Conservation (phyloP, 2,329 filamentous ascomycete genomes). For the Aquanectria penicillioides region DNA sequence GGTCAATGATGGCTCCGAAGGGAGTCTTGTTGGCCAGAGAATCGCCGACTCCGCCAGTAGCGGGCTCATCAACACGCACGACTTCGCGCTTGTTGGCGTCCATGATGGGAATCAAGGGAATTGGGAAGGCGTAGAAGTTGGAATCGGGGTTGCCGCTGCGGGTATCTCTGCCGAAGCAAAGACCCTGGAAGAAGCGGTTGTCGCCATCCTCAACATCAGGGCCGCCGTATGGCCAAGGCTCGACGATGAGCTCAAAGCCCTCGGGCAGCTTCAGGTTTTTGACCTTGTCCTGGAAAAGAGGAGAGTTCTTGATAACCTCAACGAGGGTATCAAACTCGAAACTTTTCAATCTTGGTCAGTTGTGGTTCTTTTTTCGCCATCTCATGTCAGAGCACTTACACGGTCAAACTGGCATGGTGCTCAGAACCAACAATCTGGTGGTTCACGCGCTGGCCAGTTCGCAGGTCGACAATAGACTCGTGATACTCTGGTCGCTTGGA, state of each 20-base stretch:
- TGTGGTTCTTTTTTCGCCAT: background rate
- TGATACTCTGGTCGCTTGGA: conserved; percentile 41
- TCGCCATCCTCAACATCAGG: conserved; percentile 44
- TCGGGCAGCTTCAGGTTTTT: conserved; percentile 39
- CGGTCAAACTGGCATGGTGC: conserved; percentile 43
- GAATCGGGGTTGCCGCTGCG: conserved; percentile 55
- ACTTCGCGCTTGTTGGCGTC: conserved; percentile 44
- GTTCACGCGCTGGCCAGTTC: conserved; percentile 32
- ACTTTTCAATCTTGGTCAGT: conserved; percentile 24
- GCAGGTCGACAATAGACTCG: conserved; percentile 50
- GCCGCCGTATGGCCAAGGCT: conserved; percentile 48
- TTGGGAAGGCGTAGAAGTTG: conserved; percentile 66
- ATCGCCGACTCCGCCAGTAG: conserved; percentile 46
- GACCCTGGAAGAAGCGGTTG: conserved; percentile 45
- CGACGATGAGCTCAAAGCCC: conserved; percentile 45
- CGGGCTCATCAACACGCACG: conserved; percentile 47
- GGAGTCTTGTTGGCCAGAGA: conserved; percentile 31
- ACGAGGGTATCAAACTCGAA: conserved; percentile 50
- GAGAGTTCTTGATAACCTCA: conserved; percentile 41
- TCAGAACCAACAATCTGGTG: conserved; percentile 42
- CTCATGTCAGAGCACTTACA: conserved; percentile 33
- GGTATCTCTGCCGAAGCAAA: conserved; percentile 46
- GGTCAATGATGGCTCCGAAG: conserved; percentile 38
- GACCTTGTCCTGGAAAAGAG: conserved; percentile 45
- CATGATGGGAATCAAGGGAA: conserved; percentile 59